Conservation (phyloP, 768 basidiomycete genomes). For the Cyathus striatus region DNA sequence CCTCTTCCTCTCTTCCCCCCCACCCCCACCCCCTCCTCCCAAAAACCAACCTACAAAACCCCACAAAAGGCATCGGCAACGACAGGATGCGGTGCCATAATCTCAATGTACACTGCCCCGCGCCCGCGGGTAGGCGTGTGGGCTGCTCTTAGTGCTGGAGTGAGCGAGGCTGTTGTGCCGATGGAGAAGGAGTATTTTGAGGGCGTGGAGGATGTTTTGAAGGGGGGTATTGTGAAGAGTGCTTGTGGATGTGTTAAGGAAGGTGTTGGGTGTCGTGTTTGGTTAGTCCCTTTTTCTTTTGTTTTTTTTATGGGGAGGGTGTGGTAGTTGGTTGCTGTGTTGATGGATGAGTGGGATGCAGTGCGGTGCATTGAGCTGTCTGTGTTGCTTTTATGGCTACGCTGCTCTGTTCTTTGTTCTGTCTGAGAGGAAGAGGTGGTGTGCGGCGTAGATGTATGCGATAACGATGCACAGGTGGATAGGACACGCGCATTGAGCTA, state of each 20-base stretch:
- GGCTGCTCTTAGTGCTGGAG: neutral
- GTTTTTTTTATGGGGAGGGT: too few species aligned
- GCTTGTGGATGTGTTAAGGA: neutral
- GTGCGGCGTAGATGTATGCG: too few species aligned
- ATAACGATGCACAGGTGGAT: too few species aligned
- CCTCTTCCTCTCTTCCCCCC: neutral
- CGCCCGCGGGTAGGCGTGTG: neutral
- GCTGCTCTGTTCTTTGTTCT: too few species aligned
- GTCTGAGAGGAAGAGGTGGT: too few species aligned
- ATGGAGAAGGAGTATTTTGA: neutral
- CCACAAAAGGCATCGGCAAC: neutral
- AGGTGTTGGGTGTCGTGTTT: neutral
- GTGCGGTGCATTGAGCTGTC: too few species aligned
- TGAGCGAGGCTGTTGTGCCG: neutral
- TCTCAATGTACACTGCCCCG: neutral
- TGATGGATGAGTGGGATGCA: too few species aligned
- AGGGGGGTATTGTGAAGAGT: too few species aligned
- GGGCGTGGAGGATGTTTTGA: neutral
- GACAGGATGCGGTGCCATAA: neutral
- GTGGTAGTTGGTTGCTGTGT: too few species aligned
- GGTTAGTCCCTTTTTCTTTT: neutral
- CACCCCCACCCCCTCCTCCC: neutral
- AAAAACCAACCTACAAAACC: too few species aligned
- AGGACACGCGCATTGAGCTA: too few species aligned
- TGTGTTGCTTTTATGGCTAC: too few species aligned